Evolutionary conservation across 2,329 filamentous ascomycete species (phyloP).

Genomic region (Venturia pyrina): DNA sequence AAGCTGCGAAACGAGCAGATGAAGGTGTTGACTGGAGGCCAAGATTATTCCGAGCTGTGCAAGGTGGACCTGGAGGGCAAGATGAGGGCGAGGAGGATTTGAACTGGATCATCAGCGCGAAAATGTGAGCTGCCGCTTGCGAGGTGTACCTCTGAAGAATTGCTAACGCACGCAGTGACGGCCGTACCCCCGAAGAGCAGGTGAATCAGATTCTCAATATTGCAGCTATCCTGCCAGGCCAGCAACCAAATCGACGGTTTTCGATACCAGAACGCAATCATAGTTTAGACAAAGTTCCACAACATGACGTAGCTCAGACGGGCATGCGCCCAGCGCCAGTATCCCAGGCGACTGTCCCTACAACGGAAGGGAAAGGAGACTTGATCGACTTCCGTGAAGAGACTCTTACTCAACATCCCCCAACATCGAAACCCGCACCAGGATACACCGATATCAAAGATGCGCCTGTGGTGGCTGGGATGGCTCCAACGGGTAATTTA

Average conservation of each 20-base stretch:
- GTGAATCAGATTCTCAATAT: constrained; percentile 78
- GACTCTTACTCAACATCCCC: constrained; percentile 3
- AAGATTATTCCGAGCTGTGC: constrained; percentile 68
- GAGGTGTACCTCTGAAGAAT: background rate
- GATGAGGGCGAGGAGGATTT: constrained; percentile 81
- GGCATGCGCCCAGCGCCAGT: background rate
- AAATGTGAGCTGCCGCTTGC: constrained; percentile 49
- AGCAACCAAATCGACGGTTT: constrained; percentile 46
- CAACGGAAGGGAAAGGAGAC: background rate
- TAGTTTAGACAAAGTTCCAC: background rate
- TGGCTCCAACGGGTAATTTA: background rate
- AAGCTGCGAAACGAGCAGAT: constrained; percentile 69
- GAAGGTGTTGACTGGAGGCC: constrained; percentile 82
- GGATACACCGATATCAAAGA: constrained; percentile 4
- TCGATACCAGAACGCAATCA: constrained; percentile 21
- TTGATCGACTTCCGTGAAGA: constrained; percentile 8
- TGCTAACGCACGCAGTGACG: constrained; percentile 39
- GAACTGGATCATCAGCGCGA: constrained; percentile 88
- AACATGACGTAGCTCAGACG: background rate
- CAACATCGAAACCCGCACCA: background rate
- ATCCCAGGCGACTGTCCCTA: background rate
- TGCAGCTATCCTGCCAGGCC: constrained; percentile 72
- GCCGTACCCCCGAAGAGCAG: constrained; percentile 56
- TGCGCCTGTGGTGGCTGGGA: background rate
- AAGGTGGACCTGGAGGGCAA: constrained; percentile 56